Percentiles rank a stretch among this genome's conserved stretches.
These are phyloP conservation scores for Candida coquimbonensis DNA, from an alignment of 805 yeast species.

Conservation along the genomic window DNA sequence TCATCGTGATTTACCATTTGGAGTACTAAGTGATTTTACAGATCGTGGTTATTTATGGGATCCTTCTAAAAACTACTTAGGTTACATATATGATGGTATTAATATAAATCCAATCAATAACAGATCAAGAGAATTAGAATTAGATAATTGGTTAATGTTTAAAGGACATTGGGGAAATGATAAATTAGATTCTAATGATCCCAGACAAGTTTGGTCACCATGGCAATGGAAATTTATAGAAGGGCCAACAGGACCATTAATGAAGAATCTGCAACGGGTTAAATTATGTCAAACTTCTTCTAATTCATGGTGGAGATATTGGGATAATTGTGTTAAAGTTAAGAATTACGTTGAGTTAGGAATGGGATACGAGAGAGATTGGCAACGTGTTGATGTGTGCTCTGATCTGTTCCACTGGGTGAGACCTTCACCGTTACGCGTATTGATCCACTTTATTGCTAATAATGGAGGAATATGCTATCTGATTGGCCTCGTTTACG, in stretches of 20 bases:
- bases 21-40: slow-evolving; percentile 85
- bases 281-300: slow-evolving; percentile 63
- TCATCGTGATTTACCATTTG: slow-evolving; percentile 90
- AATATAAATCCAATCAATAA: slow-evolving; percentile 34
- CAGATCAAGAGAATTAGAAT: slow-evolving; percentile 19
- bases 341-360: slow-evolving; percentile 73
- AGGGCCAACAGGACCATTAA: slow-evolving; percentile 89
- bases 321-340: slow-evolving; percentile 69
- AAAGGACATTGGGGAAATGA: slow-evolving; percentile 90
- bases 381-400: slow-evolving; percentile 65
- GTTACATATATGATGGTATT: slow-evolving; percentile 70
- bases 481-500: slow-evolving; percentile 43
- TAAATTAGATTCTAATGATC: slow-evolving; percentile 56
- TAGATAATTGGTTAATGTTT: slow-evolving; percentile 64
- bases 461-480: slow-evolving; percentile 61
- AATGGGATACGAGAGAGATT: slow-evolving; percentile 72
- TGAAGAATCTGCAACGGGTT: slow-evolving; percentile 62
- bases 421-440: slow-evolving; percentile 44
- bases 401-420: slow-evolving; percentile 54
- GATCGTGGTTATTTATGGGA: slow-evolving; percentile 97
- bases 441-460: slow-evolving; percentile 40
- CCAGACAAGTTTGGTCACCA: slow-evolving; percentile 79
- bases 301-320: slow-evolving; percentile 87
- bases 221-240: slow-evolving; percentile 87
- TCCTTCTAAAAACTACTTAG: slow-evolving; percentile 74